Evolutionary conservation across 2,329 filamentous ascomycete species (phyloP).

Genomic region (Arthrocladium fulminans): DNA sequence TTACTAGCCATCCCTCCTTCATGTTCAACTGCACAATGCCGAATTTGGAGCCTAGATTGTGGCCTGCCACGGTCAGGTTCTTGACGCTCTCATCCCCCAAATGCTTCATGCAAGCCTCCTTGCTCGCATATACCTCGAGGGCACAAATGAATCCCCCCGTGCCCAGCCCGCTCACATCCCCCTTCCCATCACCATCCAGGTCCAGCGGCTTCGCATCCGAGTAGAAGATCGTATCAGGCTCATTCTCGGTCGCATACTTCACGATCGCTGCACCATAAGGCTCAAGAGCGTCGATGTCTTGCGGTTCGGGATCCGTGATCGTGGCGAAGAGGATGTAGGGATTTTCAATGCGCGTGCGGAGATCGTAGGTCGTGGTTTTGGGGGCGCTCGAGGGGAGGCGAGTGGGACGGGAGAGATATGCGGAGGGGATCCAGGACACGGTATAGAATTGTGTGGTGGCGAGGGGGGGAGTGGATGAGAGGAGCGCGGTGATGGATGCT

Average conservation of each 20-base stretch:
- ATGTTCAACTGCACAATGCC: neutral
- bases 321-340: constrained; percentile 6
- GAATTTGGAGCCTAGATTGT: constrained; percentile 1
- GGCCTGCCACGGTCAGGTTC: neutral
- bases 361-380: neutral
- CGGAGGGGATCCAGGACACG: neutral
- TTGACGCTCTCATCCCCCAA: constrained; percentile 2
- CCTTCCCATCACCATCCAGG: neutral
- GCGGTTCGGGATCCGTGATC: neutral
- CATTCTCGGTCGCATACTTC: constrained; percentile 1
- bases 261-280: constrained; percentile 5
- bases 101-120: constrained; percentile 1
- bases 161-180: neutral
- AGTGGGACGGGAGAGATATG: neutral
- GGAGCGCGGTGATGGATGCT: neutral
- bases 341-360: neutral
- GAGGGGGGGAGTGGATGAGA: neutral
- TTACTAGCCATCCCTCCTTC: constrained; percentile 2
- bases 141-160: constrained; percentile 1
- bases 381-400: neutral
- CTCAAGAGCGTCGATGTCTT: neutral
- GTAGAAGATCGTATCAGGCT: constrained; percentile 9
- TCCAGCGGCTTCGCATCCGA: constrained; percentile 1
- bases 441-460: neutral
- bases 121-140: constrained; percentile 3